A percentile compares a stretch with the other conserved stretches of the same genome.
Conservation (phyloP, 2,329 filamentous ascomycete species). For the Xylaria sp. region DNA sequence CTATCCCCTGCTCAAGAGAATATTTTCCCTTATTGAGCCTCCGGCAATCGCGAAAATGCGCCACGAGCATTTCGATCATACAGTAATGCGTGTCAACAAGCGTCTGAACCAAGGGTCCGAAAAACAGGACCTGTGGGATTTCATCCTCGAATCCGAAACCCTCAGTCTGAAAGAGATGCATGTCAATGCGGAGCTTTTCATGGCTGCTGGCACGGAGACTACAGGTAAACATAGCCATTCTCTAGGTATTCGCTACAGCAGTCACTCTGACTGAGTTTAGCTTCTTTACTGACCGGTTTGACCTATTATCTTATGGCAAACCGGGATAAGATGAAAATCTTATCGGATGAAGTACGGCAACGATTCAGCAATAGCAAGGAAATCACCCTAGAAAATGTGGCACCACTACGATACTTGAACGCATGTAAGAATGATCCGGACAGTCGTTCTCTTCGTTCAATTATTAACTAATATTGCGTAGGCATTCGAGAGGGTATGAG, state of each 20-base stretch:
- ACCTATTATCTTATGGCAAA: constrained; percentile 38
- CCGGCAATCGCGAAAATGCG: constrained; percentile 41
- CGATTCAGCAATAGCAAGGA: constrained; percentile 43
- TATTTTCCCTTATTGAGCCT: constrained; percentile 42
- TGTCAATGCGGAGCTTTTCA: constrained; percentile 39
- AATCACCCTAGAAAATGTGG: constrained; percentile 42
- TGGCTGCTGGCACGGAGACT: constrained; percentile 40
- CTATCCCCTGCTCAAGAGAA: constrained; percentile 40
- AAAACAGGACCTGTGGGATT: constrained; percentile 46
- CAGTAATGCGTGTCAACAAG: constrained; percentile 46
- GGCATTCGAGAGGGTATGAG: constrained; percentile 37
- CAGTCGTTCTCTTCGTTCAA: not conserved
- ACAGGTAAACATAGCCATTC: constrained; percentile 26
- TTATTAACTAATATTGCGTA: not conserved
- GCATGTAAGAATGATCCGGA: constrained; percentile 34
- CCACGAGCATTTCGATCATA: constrained; percentile 39
- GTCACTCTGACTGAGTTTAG: constrained; percentile 33
- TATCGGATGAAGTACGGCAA: constrained; percentile 47
- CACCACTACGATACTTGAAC: constrained; percentile 40
- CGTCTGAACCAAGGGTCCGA: constrained; percentile 44
- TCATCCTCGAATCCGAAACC: constrained; percentile 37
- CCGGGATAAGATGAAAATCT: constrained; percentile 40
- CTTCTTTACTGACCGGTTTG: constrained; percentile 50
- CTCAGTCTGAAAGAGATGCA: constrained; percentile 40
- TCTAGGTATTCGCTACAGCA: not conserved